Base-by-base conservation (phyloP, 108 stramenopile species). In the Ochromonas danica region DNA sequence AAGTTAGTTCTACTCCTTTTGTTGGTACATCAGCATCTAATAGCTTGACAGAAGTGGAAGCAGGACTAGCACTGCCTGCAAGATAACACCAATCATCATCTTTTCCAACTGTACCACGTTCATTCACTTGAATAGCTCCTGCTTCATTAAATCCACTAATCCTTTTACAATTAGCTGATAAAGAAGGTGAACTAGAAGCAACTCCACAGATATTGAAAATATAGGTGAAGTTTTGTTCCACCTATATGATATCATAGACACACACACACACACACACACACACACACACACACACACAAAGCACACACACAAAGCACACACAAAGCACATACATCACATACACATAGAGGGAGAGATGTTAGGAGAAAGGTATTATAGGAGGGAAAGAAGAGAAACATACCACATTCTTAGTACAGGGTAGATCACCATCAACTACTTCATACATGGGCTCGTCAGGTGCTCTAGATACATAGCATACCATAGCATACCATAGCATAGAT, bases 201-300 rank as follows among this genome's bases (percentile, higher is more conserved):
- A 33, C 41, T 41, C 72, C 72, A 41, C 72, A 75, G 10, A 75
- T 25, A 41, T 75, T 75, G 72, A 75, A 75, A 45, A 75, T 75
- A 41, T 75, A 75, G 38, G 72, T 75, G 40, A 14, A 75, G 72
- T 75, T 75, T 75, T 27, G 72, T 42, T 75, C 72, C 10, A 75
- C 25, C 28, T 57, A 38, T 40, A 57, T n/a, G n/a, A n/a, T n/a
- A n/a, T n/a, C n/a, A n/a, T n/a, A n/a, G n/a, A n/a, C n/a, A n/a
- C n/a, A n/a, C n/a, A n/a, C n/a, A n/a, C n/a, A n/a, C n/a, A n/a
- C n/a, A n/a, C n/a, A n/a, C n/a, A n/a, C n/a, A n/a, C n/a, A n/a
- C n/a, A n/a, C n/a, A n/a, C n/a, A n/a, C n/a, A n/a, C n/a, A n/a
- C n/a, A n/a, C n/a, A n/a, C n/a, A n/a, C n/a, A n/a, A n/a, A n/a